Conservation (phyloP, 2,329 filamentous ascomycete species). For the Sporothrix pallida region DNA sequence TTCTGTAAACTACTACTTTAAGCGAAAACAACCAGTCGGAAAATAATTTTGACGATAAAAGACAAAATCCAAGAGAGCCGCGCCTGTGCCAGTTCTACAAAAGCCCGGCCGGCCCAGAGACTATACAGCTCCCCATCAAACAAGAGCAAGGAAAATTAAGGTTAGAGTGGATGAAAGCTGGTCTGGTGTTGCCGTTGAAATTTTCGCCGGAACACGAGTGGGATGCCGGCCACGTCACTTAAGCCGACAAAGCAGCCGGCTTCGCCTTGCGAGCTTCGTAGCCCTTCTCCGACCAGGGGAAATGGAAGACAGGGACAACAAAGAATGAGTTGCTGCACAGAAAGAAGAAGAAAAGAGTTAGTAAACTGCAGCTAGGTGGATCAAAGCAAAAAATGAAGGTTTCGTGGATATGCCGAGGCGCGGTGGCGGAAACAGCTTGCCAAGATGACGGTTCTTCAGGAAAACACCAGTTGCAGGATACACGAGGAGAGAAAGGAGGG, state of each 20-base stretch:
- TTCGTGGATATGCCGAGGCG: background rate
- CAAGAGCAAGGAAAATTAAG: no score
- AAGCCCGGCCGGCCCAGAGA: no score
- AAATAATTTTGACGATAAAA: no score
- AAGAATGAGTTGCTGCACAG: constrained; percentile 78
- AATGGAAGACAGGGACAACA: constrained; percentile 88
- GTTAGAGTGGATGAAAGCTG: background rate
- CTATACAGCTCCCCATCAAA: no score
- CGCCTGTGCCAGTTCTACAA: background rate
- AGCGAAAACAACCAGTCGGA: no score
- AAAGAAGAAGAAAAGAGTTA: background rate
- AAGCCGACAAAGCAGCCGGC: constrained; percentile 51
- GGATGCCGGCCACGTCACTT: constrained; percentile 27
- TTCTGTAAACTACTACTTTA: no score
- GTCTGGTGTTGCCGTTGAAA: no score
- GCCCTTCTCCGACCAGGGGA: constrained; percentile 89
- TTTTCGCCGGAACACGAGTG: background rate
- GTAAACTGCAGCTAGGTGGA: background rate
- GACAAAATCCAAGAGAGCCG: no score
- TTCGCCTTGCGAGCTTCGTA: constrained; percentile 61
- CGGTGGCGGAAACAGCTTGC: background rate
- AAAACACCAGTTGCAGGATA: background rate
- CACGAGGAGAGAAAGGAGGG: background rate
- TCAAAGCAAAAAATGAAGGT: background rate
- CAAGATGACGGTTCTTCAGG: background rate